A percentile compares a stretch with the other conserved stretches of the same genome.
These are phyloP conservation scores for Alternaria tenuissima DNA, from an alignment of 2,329 filamentous ascomycete genomes.

Conservation along the genomic window DNA sequence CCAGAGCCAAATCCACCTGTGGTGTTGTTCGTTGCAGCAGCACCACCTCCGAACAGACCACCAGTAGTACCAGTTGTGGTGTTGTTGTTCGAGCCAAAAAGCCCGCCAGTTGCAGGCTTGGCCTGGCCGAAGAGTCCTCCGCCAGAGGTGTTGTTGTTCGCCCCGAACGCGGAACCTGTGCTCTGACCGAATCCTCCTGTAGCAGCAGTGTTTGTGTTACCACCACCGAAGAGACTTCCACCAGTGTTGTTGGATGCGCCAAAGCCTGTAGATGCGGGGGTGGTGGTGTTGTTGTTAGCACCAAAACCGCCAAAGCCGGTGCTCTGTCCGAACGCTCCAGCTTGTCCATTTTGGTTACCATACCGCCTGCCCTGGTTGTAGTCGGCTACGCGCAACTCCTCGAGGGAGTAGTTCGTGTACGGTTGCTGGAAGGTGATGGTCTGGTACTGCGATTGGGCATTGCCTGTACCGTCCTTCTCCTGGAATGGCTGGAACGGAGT, in stretches of 20 bases:
- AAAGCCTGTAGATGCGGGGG: slow-evolving; percentile 55
- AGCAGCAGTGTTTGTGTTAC: slow-evolving; percentile 41
- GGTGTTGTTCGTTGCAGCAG: slow-evolving; percentile 32
- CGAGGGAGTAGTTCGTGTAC: slow-evolving; percentile 91
- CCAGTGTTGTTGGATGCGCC: slow-evolving; percentile 55
- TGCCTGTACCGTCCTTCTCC: slow-evolving; percentile 74
- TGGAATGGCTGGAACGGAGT: slow-evolving; percentile 71
- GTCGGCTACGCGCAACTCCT: slow-evolving; percentile 73
- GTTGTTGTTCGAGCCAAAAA: slow-evolving; percentile 50
- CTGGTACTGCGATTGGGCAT: slow-evolving; percentile 72
- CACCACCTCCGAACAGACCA: slow-evolving; percentile 48
- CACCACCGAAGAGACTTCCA: slow-evolving; percentile 56
- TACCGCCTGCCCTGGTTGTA: slow-evolving; percentile 86
- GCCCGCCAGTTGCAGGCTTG: slow-evolving; percentile 47
- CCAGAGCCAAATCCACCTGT: slow-evolving; percentile 34
- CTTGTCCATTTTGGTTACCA: slow-evolving; percentile 81
- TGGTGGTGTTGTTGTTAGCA: slow-evolving; percentile 48
- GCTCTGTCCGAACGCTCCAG: slow-evolving; percentile 80
- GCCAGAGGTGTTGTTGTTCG: slow-evolving; percentile 38
- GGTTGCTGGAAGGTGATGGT: slow-evolving; percentile 80
- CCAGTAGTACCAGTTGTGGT: slow-evolving; percentile 38
- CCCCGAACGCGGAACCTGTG: slow-evolving; percentile 41
- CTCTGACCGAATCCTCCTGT: slow-evolving; percentile 46
- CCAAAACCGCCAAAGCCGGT: slow-evolving; percentile 62
- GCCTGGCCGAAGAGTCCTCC: slow-evolving; percentile 46